Percentiles rank a stretch among this genome's conserved stretches.
phyloP scores from a whole-genome alignment of 2,329 filamentous ascomycete genomes.

The Arthroderma sp. region DNA sequence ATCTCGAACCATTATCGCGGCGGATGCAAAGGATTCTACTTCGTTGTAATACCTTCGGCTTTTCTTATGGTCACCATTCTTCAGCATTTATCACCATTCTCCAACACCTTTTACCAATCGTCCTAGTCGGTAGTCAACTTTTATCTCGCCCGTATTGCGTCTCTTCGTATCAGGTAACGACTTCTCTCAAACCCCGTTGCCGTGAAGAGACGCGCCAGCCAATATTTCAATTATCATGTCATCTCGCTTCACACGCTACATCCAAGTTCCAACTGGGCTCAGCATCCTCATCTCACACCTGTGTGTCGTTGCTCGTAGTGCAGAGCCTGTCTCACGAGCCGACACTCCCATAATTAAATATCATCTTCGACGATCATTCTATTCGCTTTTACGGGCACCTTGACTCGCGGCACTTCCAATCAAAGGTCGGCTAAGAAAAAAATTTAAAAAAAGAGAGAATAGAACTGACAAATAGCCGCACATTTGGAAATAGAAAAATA shows the following conservation, averaged over 20 bases:
- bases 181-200: constrained; percentile 27
- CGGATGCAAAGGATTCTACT: constrained; percentile 27
- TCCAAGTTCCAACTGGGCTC: not conserved
- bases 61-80: constrained; percentile 32
- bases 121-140: constrained; percentile 29
- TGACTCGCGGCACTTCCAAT: not conserved
- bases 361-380: not conserved
- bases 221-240: constrained; percentile 3
- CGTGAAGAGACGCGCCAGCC: constrained; percentile 7
- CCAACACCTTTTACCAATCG: constrained; percentile 21
- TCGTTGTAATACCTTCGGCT: constrained; percentile 34
- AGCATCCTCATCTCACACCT: not conserved
- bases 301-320: constrained; percentile 2
- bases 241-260: not conserved
- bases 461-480: no score
- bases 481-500: no score
- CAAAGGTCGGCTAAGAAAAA: not conserved
- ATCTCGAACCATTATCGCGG: constrained; percentile 26
- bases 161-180: constrained; percentile 28
- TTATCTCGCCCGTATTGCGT: constrained; percentile 24
- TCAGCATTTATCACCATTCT: constrained; percentile 16
- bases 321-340: not conserved
- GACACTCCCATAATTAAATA: not conserved
- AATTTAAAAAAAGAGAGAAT: not conserved
- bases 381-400: not conserved